Conservation (phyloP, 208 protist species). For the Leishmania tropica region DNA sequence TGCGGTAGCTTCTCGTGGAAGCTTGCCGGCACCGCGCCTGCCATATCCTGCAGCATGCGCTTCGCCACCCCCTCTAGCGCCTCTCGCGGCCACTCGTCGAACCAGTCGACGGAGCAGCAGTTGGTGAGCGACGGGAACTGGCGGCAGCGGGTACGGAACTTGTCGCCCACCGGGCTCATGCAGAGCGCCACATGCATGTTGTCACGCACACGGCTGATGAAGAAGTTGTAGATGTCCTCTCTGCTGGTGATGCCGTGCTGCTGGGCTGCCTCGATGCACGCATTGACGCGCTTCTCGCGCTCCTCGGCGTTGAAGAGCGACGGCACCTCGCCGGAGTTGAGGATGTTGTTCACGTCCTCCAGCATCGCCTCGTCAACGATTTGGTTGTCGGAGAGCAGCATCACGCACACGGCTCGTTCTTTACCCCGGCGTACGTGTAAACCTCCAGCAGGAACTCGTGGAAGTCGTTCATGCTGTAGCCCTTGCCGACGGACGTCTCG, state of each 20-base stretch:
- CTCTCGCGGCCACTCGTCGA: constrained; percentile 96
- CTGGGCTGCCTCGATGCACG: constrained; percentile 87
- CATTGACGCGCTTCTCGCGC: constrained; percentile 95
- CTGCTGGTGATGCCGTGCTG: constrained; percentile 88
- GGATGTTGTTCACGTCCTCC: constrained; percentile 98
- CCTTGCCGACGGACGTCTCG: constrained; percentile 92
- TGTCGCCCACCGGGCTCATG: constrained; percentile 96
- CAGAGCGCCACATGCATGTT: constrained; percentile 97
- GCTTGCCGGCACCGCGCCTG: constrained; percentile 37
- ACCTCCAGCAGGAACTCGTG: constrained; percentile 93
- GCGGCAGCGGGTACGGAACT: constrained; percentile 94
- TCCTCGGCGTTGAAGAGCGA: constrained; percentile 97
- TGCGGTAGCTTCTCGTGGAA: constrained; percentile 71
- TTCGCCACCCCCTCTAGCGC: constrained; percentile 92
- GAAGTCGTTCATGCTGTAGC: constrained; percentile 93
- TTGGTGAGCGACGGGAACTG: constrained; percentile 98
- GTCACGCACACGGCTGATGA: constrained; percentile 95
- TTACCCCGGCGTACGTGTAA: constrained; percentile 90
- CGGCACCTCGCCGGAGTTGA: constrained; percentile 98
- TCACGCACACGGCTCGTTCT: constrained; percentile 88
- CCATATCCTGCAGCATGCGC: constrained; percentile 75
- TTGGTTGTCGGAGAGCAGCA: constrained; percentile 96
- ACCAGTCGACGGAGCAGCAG: constrained; percentile 98
- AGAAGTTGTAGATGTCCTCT: constrained; percentile 94
- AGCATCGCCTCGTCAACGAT: constrained; percentile 96